Evolutionary conservation across 164 flowering plant genomes (phyloP), one percentile per base, ranked within the genome.

Genomic region (Vitis labrusca): DNA sequence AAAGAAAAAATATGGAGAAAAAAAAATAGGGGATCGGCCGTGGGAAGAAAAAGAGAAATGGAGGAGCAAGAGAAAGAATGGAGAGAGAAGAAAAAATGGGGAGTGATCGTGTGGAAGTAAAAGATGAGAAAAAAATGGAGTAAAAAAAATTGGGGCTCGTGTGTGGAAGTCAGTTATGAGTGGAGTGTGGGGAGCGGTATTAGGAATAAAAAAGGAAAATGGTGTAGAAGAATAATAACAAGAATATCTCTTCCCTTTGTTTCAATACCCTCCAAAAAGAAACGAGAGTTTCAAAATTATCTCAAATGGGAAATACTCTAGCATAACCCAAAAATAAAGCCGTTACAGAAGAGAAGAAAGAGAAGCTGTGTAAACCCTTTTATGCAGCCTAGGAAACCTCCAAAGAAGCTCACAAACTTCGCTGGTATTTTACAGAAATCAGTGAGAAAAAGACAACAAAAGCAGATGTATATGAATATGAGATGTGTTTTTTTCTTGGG

Each of bases 401-500:
- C 76, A 73, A 78, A 71, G 27, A 59, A 66, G 50, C 67, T 76
- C 79, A 76, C 82, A 76, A 68, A 78, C 70, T 73, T 77, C 80
- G 60, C 19, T 65, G 61, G 67, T 58, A 71, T 66, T n/a, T 66
- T 56, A 60, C 63, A 67, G 32, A 48, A n/a, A 64, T 63, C 71
- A 71, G 61, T 47, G 16, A 27, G 68, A 71, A 75, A 71, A 73
- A 56, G 78, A 81, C 74, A 71, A 73, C 19, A 56, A 50, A 73
- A 54, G 30, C 12, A 63, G 8, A 74, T 30, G 48, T 64, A 63
- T 51, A 54, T 51, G 10, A 19, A 19, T 29, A 65, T 23, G 61
- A 61, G 47, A 50, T 32, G 44, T 12, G 57, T 14, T 52, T 9
- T 65, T 0, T 30, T 50, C 9, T 56, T 16, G 13, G 32, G 16